phyloP scores from a whole-genome alignment of 1,139 yeast species.

The Kurtzmaniella quercitrusa region DNA sequence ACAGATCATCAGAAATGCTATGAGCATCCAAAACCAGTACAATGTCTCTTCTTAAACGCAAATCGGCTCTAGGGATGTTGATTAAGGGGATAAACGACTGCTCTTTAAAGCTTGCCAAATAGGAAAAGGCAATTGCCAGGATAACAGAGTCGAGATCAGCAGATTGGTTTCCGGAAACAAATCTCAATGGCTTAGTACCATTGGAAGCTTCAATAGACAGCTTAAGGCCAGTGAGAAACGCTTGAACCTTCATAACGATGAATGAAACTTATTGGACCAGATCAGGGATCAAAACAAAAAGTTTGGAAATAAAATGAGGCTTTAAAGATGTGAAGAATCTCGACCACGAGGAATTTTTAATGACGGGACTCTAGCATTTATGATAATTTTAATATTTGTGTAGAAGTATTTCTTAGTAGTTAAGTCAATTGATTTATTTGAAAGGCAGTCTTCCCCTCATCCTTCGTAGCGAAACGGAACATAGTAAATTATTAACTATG shows the following conservation, averaged over 20 bases:
- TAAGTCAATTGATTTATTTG: no score
- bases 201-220: conserved; percentile 13
- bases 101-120: conserved; percentile 34
- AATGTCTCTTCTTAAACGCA: conserved; percentile 70
- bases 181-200: conserved; percentile 20
- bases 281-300: no score
- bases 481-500: no score
- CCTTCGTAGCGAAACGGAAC: no score
- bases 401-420: no score
- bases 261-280: no score
- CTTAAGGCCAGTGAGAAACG: conserved; percentile 20
- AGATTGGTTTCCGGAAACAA: conserved; percentile 84
- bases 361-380: no score
- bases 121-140: conserved; percentile 69
- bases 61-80: conserved; percentile 65
- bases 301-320: no score
- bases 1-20: conserved; percentile 42
- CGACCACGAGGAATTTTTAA: no score
- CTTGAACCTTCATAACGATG: conserved; percentile 11
- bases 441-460: no score
- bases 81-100: conserved; percentile 55
- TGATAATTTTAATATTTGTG: no score
- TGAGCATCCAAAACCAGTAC: conserved; percentile 47
- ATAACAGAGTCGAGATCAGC: conserved; percentile 85
- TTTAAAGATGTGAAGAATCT: no score